A percentile compares a stretch with the other conserved stretches of the same genome.
Evolutionary conservation across 2,329 filamentous ascomycete genomes (phyloP).

Genomic region (Parastagonospora nodorum): DNA sequence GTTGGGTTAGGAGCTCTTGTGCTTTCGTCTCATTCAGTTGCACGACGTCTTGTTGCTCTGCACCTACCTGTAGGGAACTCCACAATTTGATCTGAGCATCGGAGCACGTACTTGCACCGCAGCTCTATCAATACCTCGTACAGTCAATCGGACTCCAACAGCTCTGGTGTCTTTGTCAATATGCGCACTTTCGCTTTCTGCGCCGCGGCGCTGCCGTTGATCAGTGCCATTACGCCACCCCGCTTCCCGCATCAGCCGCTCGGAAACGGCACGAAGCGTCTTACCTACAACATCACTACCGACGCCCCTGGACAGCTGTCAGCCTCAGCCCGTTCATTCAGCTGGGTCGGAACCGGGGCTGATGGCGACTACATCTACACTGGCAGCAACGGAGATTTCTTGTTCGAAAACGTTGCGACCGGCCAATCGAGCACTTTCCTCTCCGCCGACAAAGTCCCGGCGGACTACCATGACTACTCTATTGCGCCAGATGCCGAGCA

Average conservation of each 20-base stretch:
- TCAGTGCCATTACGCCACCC: constrained; percentile 53
- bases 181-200: constrained; percentile 40
- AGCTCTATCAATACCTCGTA: not conserved
- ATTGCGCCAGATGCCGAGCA: constrained; percentile 64
- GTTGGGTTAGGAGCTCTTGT: constrained; percentile 7
- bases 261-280: constrained; percentile 60
- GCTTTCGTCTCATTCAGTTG: constrained; percentile 21
- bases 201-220: constrained; percentile 32
- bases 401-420: constrained; percentile 66
- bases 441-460: constrained; percentile 61
- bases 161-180: constrained; percentile 2
- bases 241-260: constrained; percentile 61
- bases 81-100: constrained; percentile 2
- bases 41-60: constrained; percentile 17
- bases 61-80: constrained; percentile 3
- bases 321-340: constrained; percentile 55
- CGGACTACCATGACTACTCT: constrained; percentile 62
- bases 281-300: constrained; percentile 66
- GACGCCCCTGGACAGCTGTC: constrained; percentile 45
- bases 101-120: not conserved
- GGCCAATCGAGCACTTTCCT: constrained; percentile 63
- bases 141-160: not conserved
- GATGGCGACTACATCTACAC: constrained; percentile 67
- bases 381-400: constrained; percentile 57
- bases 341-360: constrained; percentile 63